Percentiles rank a stretch among this genome's conserved stretches.
phyloP scores from a whole-genome alignment of 352 stramenopile species.

The Stramenopiles sp. region DNA sequence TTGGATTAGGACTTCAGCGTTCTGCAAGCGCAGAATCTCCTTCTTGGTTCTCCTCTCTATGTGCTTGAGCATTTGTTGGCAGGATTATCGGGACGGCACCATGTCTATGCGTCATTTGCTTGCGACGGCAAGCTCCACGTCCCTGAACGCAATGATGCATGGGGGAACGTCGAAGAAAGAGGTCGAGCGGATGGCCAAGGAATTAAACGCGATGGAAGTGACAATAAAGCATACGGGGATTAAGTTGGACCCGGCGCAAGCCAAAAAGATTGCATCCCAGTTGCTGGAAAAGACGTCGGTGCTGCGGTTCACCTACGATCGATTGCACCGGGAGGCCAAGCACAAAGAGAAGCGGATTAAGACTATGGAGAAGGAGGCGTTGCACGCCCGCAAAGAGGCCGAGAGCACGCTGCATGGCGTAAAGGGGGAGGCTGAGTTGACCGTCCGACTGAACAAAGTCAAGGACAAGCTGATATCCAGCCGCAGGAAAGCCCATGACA shows the following conservation, averaged over 20 bases:
- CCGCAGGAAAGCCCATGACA: too few relatives aligned
- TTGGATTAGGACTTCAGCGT: too few relatives aligned
- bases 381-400: not conserved
- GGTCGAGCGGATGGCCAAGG: not conserved
- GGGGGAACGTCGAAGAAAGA: not conserved
- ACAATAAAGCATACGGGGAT: not conserved
- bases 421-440: not conserved
- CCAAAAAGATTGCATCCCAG: not conserved
- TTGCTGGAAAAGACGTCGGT: not conserved
- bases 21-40: too few relatives aligned
- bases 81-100: too few relatives aligned
- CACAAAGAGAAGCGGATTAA: not conserved
- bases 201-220: not conserved
- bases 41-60: too few relatives aligned
- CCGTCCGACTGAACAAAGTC: not conserved
- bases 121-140: not conserved
- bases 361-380: not conserved
- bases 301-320: not conserved
- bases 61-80: too few relatives aligned
- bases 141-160: not conserved
- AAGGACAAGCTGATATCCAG: too few relatives aligned
- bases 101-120: too few relatives aligned
- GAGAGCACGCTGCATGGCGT: not conserved
- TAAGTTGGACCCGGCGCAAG: not conserved
- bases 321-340: not conserved